Conservation (phyloP, 1,284 basidiomycete species). For the Ceratobasidium sp. region DNA sequence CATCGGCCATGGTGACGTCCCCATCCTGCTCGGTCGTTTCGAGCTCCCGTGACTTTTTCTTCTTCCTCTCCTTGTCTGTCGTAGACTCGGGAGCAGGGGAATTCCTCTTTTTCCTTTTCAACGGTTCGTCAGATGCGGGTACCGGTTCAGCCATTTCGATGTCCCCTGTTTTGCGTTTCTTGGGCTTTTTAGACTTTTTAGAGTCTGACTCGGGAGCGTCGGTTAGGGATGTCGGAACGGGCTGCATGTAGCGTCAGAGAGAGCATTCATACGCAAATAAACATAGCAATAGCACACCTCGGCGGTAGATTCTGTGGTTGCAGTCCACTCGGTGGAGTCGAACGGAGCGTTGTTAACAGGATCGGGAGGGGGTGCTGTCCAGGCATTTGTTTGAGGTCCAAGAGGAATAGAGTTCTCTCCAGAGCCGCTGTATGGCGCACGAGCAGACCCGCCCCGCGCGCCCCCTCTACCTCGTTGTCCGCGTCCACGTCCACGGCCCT, state of each 20-base stretch:
- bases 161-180: conserved; percentile 52
- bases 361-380: conserved; percentile 34
- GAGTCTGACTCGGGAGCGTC: background rate
- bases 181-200: conserved; percentile 47
- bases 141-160: background rate
- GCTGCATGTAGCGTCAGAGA: background rate
- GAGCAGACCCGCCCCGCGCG: conserved; percentile 37
- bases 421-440: conserved; percentile 41
- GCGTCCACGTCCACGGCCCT: conserved; percentile 11
- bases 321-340: conserved; percentile 40
- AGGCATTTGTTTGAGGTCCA: conserved; percentile 19
- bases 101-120: conserved; percentile 49
- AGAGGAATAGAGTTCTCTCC: conserved; percentile 43
- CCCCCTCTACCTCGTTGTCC: conserved; percentile 29
- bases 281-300: conserved; percentile 49
- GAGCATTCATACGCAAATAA: conserved; percentile 34
- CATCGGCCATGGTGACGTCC: conserved; percentile 23
- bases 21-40: conserved; percentile 5
- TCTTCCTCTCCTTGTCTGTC: conserved; percentile 46
- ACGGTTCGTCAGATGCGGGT: conserved; percentile 44
- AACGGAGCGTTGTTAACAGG: conserved; percentile 41
- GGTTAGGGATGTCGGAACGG: conserved; percentile 1
- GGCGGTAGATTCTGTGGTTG: conserved; percentile 47
- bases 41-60: conserved; percentile 22
- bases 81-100: background rate